phyloP scores from a whole-genome alignment of 306 rosid genomes.

The Argentina anserina region DNA sequence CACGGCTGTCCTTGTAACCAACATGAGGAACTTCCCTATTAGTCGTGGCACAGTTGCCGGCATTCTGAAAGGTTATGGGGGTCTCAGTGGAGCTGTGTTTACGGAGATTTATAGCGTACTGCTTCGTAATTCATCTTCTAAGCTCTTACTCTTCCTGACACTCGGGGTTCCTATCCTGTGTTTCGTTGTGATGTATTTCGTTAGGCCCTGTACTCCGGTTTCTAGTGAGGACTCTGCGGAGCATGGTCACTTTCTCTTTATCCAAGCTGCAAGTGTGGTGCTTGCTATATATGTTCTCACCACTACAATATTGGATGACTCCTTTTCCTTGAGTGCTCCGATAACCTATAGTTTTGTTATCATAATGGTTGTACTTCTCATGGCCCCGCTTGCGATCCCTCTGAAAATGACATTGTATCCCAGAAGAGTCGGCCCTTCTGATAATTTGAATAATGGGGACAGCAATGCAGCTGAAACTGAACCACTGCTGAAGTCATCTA shows the following conservation, averaged over 20 bases:
- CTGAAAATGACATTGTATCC: slow-evolving; percentile 66
- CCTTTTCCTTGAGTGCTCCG: slow-evolving; percentile 19
- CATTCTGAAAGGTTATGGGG: slow-evolving; percentile 70
- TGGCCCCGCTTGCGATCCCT: slow-evolving; percentile 79
- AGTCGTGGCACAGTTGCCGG: slow-evolving; percentile 79
- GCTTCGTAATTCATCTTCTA: slow-evolving; percentile 58
- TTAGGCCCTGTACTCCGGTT: slow-evolving; percentile 73
- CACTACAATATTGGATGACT: slow-evolving; percentile 40
- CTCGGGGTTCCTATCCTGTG: slow-evolving; percentile 62
- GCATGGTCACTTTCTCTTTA: slow-evolving; percentile 51
- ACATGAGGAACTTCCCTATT: slow-evolving; percentile 78
- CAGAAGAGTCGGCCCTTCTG: slow-evolving; percentile 35
- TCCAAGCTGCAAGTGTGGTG: slow-evolving; percentile 55
- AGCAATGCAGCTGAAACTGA: slow-evolving; percentile 33
- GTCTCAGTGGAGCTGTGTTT: slow-evolving; percentile 70
- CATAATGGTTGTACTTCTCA: slow-evolving; percentile 57
- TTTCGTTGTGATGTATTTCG: slow-evolving; percentile 56
- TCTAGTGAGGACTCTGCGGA: slow-evolving; percentile 49
- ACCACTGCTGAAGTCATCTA: slow-evolving; percentile 37
- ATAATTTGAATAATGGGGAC: slow-evolving; percentile 23
- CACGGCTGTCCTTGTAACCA: slow-evolving; percentile 73
- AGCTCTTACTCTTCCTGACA: slow-evolving; percentile 55
- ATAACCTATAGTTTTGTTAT: slow-evolving; percentile 36
- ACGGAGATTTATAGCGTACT: slow-evolving; percentile 52
- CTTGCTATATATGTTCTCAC: slow-evolving; percentile 60